Conservation (phyloP, 2,329 filamentous ascomycete species). For the Neofusicoccum parvum region DNA sequence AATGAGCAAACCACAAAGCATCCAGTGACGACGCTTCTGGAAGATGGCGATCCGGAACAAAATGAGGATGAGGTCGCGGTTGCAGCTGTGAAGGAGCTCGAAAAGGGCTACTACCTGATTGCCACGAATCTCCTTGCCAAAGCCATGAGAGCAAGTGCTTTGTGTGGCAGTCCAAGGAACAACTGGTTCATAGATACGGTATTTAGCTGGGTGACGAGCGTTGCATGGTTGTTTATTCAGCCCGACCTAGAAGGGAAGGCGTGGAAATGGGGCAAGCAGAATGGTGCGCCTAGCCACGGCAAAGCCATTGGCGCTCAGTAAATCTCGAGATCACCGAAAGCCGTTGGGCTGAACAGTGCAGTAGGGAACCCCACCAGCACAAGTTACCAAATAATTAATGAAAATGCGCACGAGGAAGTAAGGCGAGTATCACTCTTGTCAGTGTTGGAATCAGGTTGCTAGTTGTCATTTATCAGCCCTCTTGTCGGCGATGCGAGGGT, state of each 20-base stretch:
- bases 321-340: neutral
- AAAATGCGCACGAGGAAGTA: neutral
- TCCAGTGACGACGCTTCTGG: constrained; percentile 73
- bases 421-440: neutral
- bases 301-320: neutral
- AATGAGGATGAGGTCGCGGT: constrained; percentile 76
- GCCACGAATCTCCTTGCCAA: constrained; percentile 73
- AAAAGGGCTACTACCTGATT: constrained; percentile 78
- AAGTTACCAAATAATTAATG: too few relatives aligned
- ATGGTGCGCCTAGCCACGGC: constrained; percentile 40
- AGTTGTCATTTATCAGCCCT: neutral
- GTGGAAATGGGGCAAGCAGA: constrained; percentile 59
- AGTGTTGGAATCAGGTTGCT: neutral
- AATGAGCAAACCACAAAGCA: constrained; percentile 80
- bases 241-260: constrained; percentile 61
- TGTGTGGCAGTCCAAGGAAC: constrained; percentile 58
- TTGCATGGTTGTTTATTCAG: constrained; percentile 59
- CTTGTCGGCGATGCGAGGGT: neutral
- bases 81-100: constrained; percentile 70
- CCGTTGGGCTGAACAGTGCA: too few relatives aligned
- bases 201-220: constrained; percentile 54
- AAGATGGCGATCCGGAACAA: constrained; percentile 80
- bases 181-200: constrained; percentile 57
- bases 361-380: too few relatives aligned
- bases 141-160: constrained; percentile 65